phyloP scores from a whole-genome alignment of 306 rosid genomes.

The Aeschynomene evenia region DNA sequence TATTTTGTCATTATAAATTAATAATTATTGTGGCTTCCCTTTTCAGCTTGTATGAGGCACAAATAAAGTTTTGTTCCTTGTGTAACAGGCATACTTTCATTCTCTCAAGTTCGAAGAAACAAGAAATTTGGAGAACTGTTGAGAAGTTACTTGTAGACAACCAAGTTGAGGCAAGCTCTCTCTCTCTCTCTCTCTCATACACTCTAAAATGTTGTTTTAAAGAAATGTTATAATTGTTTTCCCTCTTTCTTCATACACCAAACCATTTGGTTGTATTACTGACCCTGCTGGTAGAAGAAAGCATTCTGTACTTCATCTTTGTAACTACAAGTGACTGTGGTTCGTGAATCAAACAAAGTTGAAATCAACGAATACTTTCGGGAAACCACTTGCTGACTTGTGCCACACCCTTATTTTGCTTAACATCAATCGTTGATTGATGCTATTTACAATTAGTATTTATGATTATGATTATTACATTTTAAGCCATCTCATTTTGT shows the following conservation, averaged over 20 bases:
- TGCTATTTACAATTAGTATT: background rate
- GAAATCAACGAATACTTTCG: conserved; percentile 13
- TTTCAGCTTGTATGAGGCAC: conserved; percentile 20
- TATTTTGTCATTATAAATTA: conserved; percentile 6
- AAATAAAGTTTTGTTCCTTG: conserved; percentile 16
- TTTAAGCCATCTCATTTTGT: conserved; percentile 22
- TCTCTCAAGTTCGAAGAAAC: conserved; percentile 70
- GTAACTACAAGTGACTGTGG: conserved; percentile 3
- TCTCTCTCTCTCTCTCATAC: too few species aligned
- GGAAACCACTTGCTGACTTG: conserved; percentile 1
- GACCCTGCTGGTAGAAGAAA: conserved; percentile 18
- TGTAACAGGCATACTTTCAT: conserved; percentile 85
- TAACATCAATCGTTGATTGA: conserved; percentile 5
- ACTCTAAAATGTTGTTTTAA: background rate
- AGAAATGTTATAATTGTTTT: background rate
- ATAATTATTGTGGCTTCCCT: conserved; percentile 1
- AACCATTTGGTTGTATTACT: conserved; percentile 6
- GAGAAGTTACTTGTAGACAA: conserved; percentile 90
- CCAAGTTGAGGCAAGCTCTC: conserved; percentile 93
- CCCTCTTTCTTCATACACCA: background rate
- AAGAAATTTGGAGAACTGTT: conserved; percentile 82
- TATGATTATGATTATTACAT: conserved; percentile 9
- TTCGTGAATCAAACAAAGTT: conserved; percentile 3
- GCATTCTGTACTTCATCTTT: background rate
- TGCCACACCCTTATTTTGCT: conserved; percentile 25